Percentiles rank a stretch among this genome's conserved stretches.
Conservation (phyloP, 2,329 filamentous ascomycete genomes). For the Amylocarpus encephaloides region DNA sequence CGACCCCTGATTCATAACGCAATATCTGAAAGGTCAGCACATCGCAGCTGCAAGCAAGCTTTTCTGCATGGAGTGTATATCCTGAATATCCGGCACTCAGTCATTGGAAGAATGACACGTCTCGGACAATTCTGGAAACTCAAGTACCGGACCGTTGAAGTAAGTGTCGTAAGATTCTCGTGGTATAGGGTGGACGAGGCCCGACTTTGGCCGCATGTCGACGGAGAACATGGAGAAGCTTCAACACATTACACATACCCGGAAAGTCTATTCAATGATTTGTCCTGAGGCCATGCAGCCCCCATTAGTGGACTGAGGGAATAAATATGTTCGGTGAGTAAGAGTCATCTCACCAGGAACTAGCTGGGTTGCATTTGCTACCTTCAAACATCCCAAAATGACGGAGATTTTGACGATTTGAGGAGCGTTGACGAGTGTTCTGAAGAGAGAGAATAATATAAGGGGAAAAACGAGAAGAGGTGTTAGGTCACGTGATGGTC, state of each 20-base stretch:
- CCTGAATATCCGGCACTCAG: not conserved
- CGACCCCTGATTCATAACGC: not conserved
- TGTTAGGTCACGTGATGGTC: too few relatives aligned
- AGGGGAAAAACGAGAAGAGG: too few relatives aligned
- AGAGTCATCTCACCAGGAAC: too few relatives aligned
- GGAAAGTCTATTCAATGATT: not conserved
- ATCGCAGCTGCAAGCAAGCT: not conserved
- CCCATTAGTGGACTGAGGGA: not conserved
- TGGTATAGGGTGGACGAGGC: too few relatives aligned
- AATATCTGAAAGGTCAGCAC: not conserved
- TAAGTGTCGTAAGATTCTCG: not conserved
- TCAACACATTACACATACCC: not conserved
- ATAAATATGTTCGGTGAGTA: too few relatives aligned
- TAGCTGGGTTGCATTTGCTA: too few relatives aligned
- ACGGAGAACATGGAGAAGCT: not conserved
- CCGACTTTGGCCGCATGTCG: not conserved
- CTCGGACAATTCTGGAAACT: not conserved
- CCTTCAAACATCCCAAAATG: too few relatives aligned
- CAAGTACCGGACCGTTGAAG: not conserved
- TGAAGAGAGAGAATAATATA: too few relatives aligned
- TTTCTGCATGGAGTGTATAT: not conserved
- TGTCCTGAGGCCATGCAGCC: not conserved
- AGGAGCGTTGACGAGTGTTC: too few relatives aligned
- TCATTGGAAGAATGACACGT: not conserved
- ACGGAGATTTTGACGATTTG: too few relatives aligned